Percentiles rank a stretch among this genome's conserved stretches.
Conservation (phyloP, 768 basidiomycete genomes). For the Dioszegia hungarica region DNA sequence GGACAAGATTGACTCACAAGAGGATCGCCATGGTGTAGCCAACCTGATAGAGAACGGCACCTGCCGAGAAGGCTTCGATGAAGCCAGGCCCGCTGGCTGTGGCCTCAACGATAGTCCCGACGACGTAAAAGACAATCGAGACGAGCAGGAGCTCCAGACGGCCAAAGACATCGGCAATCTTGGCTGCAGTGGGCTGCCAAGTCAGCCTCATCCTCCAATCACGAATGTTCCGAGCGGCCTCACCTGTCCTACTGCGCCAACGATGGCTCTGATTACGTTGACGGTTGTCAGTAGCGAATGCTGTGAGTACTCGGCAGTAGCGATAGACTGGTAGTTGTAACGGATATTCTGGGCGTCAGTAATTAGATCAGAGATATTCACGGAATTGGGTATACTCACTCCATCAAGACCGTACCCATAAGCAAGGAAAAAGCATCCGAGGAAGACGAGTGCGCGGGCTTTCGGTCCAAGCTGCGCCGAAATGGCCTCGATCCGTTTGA, state of each 20-base stretch:
- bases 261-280: constrained; percentile 39
- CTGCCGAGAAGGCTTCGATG: constrained; percentile 39
- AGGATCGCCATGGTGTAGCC: constrained; percentile 40
- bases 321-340: constrained; percentile 29
- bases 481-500: constrained; percentile 42
- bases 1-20: no score
- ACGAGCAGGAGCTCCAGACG: constrained; percentile 37
- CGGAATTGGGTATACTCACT: constrained; percentile 26
- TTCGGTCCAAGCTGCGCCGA: constrained; percentile 24
- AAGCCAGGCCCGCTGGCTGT: constrained; percentile 10
- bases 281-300: constrained; percentile 41
- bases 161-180: constrained; percentile 46
- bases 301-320: constrained; percentile 16
- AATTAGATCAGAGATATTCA: not conserved
- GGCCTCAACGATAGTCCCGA: constrained; percentile 46
- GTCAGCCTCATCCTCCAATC: not conserved
- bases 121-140: constrained; percentile 38
- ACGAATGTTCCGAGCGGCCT: not conserved
- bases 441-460: constrained; percentile 32
- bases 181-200: constrained; percentile 30
- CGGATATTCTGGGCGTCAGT: constrained; percentile 13
- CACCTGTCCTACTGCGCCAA: constrained; percentile 36
- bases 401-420: constrained; percentile 22
- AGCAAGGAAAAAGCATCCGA: constrained; percentile 42
- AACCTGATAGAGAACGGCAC: constrained; percentile 44